Conservation (phyloP, 768 basidiomycete species). For the Amanita rubescens region DNA sequence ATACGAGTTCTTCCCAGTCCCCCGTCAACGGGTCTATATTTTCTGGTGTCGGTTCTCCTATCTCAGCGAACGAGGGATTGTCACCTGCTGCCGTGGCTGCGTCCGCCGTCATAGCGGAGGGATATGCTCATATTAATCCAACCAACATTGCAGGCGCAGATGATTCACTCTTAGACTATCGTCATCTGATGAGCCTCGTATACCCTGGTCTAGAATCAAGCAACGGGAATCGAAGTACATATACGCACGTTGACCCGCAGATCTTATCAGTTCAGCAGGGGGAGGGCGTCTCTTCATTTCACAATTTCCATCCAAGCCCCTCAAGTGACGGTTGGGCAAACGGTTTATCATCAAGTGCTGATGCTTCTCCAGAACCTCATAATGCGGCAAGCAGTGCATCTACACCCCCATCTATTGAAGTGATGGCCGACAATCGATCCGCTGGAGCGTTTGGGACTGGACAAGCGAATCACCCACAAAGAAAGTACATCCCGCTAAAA, state of each 20-base stretch:
- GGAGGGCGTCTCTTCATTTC: conserved; percentile 22
- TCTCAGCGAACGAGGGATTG: conserved; percentile 37
- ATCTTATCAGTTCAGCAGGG: conserved; percentile 40
- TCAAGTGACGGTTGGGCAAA: conserved; percentile 80
- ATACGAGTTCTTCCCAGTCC: conserved; percentile 20
- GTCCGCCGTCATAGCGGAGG: conserved; percentile 64
- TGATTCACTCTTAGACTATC: conserved; percentile 51
- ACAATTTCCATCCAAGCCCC: conserved; percentile 64
- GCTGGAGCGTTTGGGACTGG: neutral
- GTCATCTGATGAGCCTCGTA: conserved; percentile 58
- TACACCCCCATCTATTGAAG: conserved; percentile 64
- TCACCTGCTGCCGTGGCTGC: conserved; percentile 61
- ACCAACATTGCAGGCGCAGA: conserved; percentile 47
- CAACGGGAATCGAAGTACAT: conserved; percentile 39
- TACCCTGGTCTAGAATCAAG: conserved; percentile 47
- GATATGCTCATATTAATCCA: conserved; percentile 60
- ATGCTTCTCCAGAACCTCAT: conserved; percentile 71
- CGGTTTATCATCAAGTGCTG: conserved; percentile 56
- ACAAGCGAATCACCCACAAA: conserved; percentile 18
- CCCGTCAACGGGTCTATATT: conserved; percentile 21
- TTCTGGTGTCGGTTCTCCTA: conserved; percentile 6
- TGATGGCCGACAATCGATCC: conserved; percentile 15
- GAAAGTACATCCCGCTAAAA: conserved; percentile 64
- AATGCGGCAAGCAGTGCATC: conserved; percentile 56
- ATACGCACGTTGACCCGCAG: conserved; percentile 91